Base-by-base conservation (phyloP, 306 rosid genomes). In the Pueraria montana region DNA sequence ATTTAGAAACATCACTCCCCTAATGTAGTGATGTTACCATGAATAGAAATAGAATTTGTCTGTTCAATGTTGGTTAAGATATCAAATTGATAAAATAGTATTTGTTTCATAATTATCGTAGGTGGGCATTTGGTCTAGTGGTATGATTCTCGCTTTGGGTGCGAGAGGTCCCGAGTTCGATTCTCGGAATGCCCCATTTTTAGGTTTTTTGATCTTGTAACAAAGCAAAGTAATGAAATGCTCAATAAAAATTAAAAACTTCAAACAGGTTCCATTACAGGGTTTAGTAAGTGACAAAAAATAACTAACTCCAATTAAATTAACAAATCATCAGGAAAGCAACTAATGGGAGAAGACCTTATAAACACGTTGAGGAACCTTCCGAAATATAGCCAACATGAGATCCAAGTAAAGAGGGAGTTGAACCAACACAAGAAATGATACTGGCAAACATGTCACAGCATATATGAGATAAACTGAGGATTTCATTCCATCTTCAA, bases 81-180 rank as follows among this genome's bases (percentile, higher is more conserved):
- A 2, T 30, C 0, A 30, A 30, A 30, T 3, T 4, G 34, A 3
- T 30, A 30, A 30, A 2, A 2, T 30, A 4, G 0, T 1, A 30
- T 0, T 13, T 13, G n/a, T 50, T 50, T 50, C 21, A 5, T 17
- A 0, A 10, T 10, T 0, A 58, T 4, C 8, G 0, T 3, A 0
- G 4, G 2, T 4, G 84, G 84, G 80, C 80, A 81, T 81, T 73
- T 81, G 84, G 85, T 82, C 85, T 82, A 82, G 85, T 82, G 85
- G 85, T 82, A 82, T 82, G 80, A 80, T 72, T 82, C 75, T 82
- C 80, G 85, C 85, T 81, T 81, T 81, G 80, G 85, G 85, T 74
- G 85, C 80, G 80, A 81, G 85, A 81, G 85, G 85, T 81, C 80
- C 75, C 67, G 80, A 73, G 85, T 81, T 81, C 68, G 84, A 81